A percentile compares a stretch with the other conserved stretches of the same genome.
These are phyloP conservation scores for Scleroderma bovista DNA, from an alignment of 768 basidiomycete genomes.

Conservation along the genomic window DNA sequence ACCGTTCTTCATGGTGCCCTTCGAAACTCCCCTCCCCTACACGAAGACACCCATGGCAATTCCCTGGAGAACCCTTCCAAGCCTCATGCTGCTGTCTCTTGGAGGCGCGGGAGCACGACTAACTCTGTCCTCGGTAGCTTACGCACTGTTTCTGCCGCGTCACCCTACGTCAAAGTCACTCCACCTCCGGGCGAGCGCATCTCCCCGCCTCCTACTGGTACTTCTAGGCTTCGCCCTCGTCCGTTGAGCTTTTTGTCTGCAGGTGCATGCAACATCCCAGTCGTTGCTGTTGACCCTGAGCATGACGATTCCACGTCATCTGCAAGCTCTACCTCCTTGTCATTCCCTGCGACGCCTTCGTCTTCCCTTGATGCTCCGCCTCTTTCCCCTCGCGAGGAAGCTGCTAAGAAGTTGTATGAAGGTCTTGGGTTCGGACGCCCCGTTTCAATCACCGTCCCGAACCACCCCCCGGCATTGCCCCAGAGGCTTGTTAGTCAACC, in stretches of 20 bases:
- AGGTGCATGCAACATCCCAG: slow-evolving; percentile 40
- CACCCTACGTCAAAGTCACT: slow-evolving; percentile 66
- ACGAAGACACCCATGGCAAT: slow-evolving; percentile 22
- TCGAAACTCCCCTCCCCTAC: slow-evolving; percentile 43
- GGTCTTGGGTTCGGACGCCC: slow-evolving; percentile 82
- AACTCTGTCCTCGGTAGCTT: slow-evolving; percentile 68
- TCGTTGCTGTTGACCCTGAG: slow-evolving; percentile 52
- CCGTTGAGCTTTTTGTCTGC: slow-evolving; percentile 58
- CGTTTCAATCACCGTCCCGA: slow-evolving; percentile 30
- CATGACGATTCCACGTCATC: slow-evolving; percentile 54
- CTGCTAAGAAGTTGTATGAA: slow-evolving; percentile 80
- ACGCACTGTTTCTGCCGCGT: slow-evolving; percentile 46
- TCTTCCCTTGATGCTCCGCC: slow-evolving; percentile 48
- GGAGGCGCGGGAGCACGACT: slow-evolving; percentile 69
- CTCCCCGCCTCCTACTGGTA: slow-evolving; percentile 43
- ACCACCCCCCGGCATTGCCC: slow-evolving; percentile 29
- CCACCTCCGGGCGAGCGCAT: slow-evolving; percentile 61
- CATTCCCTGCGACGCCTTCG: slow-evolving; percentile 75
- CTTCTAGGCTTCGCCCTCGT: slow-evolving; percentile 51
- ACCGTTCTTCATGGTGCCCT: slow-evolving; percentile 71
- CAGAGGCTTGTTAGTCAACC: slow-evolving; percentile 65
- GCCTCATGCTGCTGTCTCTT: slow-evolving; percentile 73
- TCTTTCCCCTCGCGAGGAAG: slow-evolving; percentile 84
- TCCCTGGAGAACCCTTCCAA: slow-evolving; percentile 54
- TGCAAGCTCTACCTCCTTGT: slow-evolving; percentile 52